Conservation (phyloP, 2,329 filamentous ascomycete species). For the Pseudogymnoascus sp. region DNA sequence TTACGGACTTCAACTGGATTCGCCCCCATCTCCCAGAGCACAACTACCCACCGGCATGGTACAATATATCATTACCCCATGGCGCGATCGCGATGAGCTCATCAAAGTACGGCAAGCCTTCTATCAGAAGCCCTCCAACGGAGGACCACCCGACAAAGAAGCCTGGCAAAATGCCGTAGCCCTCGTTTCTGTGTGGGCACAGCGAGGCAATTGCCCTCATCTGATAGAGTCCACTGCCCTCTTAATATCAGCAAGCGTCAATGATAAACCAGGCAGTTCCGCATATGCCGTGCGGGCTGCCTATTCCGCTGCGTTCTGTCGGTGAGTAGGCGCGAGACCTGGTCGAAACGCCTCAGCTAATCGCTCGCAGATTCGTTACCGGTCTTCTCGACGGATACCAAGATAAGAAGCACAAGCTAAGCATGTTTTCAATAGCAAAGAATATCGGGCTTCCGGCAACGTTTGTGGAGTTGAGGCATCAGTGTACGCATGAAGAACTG, state of each 20-base stretch:
- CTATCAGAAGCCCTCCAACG: slow-evolving; percentile 33
- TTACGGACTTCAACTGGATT: not conserved
- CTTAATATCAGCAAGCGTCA: slow-evolving; percentile 59
- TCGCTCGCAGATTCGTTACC: slow-evolving; percentile 60
- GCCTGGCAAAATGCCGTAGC: slow-evolving; percentile 42
- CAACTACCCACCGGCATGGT: slow-evolving; percentile 43
- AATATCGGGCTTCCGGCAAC: slow-evolving; percentile 58
- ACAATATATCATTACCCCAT: slow-evolving; percentile 65
- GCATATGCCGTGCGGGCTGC: slow-evolving; percentile 56
- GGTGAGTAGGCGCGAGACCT: slow-evolving; percentile 39
- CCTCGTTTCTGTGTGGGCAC: slow-evolving; percentile 59
- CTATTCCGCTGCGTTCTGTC: slow-evolving; percentile 67
- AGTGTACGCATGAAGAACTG: slow-evolving; percentile 82
- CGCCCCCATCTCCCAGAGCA: not conserved
- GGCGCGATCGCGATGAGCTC: slow-evolving; percentile 59
- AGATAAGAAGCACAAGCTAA: slow-evolving; percentile 57
- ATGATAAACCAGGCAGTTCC: slow-evolving; percentile 40
- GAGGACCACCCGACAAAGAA: slow-evolving; percentile 11
- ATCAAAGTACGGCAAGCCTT: slow-evolving; percentile 57
- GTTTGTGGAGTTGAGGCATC: slow-evolving; percentile 80
- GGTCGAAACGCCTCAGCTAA: not conserved
- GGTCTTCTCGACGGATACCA: slow-evolving; percentile 69
- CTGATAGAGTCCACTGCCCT: slow-evolving; percentile 72
- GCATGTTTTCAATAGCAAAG: slow-evolving; percentile 64
- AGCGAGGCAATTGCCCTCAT: slow-evolving; percentile 67